Percentiles rank a stretch among this genome's conserved stretches.
These are phyloP conservation scores for Stemphylium vesicarium DNA, from an alignment of 2,329 filamentous ascomycete species.

Conservation along the genomic window DNA sequence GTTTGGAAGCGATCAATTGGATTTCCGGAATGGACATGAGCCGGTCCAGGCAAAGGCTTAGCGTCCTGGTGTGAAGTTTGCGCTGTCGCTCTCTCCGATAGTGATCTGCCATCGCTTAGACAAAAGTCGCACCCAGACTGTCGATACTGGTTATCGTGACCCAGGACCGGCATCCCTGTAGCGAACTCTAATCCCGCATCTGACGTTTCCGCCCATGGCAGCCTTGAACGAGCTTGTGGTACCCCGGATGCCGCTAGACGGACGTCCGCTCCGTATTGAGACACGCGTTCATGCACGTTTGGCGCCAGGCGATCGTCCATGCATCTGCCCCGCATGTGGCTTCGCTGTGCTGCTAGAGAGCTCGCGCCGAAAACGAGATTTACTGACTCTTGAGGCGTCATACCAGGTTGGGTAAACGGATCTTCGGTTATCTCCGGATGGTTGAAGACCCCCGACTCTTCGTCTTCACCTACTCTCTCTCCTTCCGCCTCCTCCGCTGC, in stretches of 20 bases:
- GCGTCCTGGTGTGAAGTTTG: neutral
- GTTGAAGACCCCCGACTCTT: neutral
- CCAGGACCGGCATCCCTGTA: neutral
- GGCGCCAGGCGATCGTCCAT: slow-evolving; percentile 1
- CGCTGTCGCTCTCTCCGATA: no score
- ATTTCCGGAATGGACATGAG: neutral
- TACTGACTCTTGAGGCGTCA: slow-evolving; percentile 8
- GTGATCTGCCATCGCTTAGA: no score
- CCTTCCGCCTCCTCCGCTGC: neutral
- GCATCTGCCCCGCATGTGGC: neutral
- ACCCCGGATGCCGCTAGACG: neutral
- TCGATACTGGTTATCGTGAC: neutral
- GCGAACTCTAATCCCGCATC: neutral
- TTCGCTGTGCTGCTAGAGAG: neutral
- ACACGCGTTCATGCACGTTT: slow-evolving; percentile 2
- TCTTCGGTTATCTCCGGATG: neutral
- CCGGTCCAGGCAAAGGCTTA: neutral
- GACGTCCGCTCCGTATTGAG: neutral
- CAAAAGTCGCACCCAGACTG: no score
- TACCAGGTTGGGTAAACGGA: slow-evolving; percentile 10
- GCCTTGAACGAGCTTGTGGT: neutral
- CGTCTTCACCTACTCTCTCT: no score
- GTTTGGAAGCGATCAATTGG: neutral
- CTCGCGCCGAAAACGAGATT: slow-evolving; percentile 9
- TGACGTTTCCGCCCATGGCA: neutral